Base-by-base conservation (phyloP, 306 rosid genomes). In the Sindora glabra region DNA sequence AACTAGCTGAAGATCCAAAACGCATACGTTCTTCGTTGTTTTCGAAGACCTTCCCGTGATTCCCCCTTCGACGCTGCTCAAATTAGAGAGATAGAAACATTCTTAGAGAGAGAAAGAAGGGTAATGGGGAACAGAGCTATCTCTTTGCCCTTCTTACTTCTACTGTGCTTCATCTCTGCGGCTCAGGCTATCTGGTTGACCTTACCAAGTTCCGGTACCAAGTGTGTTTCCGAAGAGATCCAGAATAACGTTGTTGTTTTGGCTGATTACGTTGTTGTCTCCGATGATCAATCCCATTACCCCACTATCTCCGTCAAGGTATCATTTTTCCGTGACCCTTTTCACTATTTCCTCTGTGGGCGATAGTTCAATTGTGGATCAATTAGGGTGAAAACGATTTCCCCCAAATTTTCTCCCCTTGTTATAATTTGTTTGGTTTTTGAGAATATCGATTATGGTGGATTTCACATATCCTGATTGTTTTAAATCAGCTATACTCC, bases 191-290 rank as follows among this genome's bases (percentile, higher is more conserved):
- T 85, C 18, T 79, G 88, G 88, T 72, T 85, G 41, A 78, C 76
- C 22, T n/a, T 92, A 17, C 95, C 96, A 1, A 0, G 71, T 6
- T 10, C 81, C 10, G 90, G 83, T 3, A 86, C 89, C 33, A 92
- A 92, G 72, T 92, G 99, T 70, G 99, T 92, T 64, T 83, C 95
- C 33, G 99, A 92, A 74, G 99, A 92, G 86, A 86, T 89, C 81
- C 99, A 88, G 54, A 79, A 55, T 53, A 83, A 92, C 84, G 89
- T 92, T 44, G 89, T 92, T 47, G 94, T 92, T 86, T 81, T 89
- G 74, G 95, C 84, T 12, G 99, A 92, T 14, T 92, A 89, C 62
- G 66, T 80, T 15, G 79, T 86, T 67, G 62, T 92, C 6, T 30
- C 84, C 30, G 78, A 70, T 1, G 86, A 83, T 70, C 82, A 69